These are phyloP conservation scores for Pseudonitzschia pungens DNA, from an alignment of 108 stramenopile species.

Conservation along the genomic window DNA sequence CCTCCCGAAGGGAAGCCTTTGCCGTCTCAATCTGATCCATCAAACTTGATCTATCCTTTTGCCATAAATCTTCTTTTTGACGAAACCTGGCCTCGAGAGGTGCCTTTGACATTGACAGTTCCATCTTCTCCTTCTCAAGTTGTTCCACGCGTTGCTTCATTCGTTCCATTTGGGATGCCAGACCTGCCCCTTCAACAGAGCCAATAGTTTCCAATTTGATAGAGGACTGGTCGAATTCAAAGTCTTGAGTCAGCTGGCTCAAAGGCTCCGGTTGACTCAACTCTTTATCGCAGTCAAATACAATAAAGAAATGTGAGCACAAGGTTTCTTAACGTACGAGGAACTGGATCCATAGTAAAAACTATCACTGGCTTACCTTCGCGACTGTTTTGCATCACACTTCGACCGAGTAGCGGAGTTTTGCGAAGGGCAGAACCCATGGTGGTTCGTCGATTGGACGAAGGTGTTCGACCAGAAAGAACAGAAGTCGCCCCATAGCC, in stretches of 20 bases:
- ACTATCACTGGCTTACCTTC: constrained; percentile 13
- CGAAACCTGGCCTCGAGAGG: constrained; percentile 83
- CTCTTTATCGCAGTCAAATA: constrained; percentile 3
- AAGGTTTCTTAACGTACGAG: background rate
- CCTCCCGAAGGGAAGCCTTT: constrained; percentile 45
- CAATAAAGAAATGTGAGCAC: background rate
- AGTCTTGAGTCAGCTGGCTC: constrained; percentile 33
- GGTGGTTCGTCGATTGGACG: constrained; percentile 14
- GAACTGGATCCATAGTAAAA: background rate
- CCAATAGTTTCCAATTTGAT: constrained; percentile 28
- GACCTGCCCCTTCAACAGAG: constrained; percentile 56
- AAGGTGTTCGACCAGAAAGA: constrained; percentile 25
- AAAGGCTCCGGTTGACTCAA: constrained; percentile 20
- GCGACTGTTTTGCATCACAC: constrained; percentile 16
- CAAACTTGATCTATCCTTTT: constrained; percentile 64
- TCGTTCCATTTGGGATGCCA: constrained; percentile 62
- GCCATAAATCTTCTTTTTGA: constrained; percentile 80
- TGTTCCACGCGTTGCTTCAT: constrained; percentile 74
- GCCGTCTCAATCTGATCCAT: constrained; percentile 63
- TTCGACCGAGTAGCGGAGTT: constrained; percentile 22
- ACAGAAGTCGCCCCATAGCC: constrained; percentile 4
- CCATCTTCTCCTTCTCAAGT: constrained; percentile 85
- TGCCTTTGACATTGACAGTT: constrained; percentile 80
- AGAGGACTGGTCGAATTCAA: constrained; percentile 18
- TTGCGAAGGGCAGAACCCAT: constrained; percentile 37